Evolutionary conservation across 2,329 filamentous ascomycete genomes (phyloP), one percentile per base, ranked within the genome.

Genomic region (Ascomycota sp.): DNA sequence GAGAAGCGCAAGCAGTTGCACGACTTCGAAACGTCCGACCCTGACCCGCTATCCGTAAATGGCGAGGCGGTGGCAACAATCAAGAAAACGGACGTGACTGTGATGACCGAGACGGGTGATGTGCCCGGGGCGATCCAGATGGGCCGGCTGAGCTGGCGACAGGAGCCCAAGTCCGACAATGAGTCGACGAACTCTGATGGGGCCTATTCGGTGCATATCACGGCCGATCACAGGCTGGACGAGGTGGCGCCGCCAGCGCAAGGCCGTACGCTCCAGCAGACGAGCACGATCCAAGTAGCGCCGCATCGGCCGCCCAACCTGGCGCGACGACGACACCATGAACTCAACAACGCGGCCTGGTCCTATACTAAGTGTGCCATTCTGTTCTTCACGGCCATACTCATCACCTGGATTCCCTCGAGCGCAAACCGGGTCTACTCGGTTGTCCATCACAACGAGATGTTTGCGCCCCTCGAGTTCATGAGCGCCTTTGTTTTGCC

Each of bases 361-460:
- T 64, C 67, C 1, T 80, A 80, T 47, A 68, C 73, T 36, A 76
- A 76, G 43, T 76, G 74, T 32, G 66, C 76, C 1, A 58, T 78
- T 25, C 60, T 80, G 7, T 79, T 80, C 59, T 80, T 80, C 52
- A 61, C 70, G 1, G 74, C 74, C 1, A 62, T 81, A 38, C 58
- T 79, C 33, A 64, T 80, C 24, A 79, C 76, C 6, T 81, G 76
- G 76, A 69, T 84, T 37, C 81, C 70, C 1, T 83, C 77, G 1
- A 79, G 73, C 16, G 65, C 76, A 38, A 89, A 91, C 49, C 66
- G 81, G 8, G 66, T 84, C 11, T 83, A 77, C 52, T 70, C 70
- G 4, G 59, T 83, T 11, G 59, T 72, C 7, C 59, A 76, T 44
- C 56, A 62, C 0, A 53, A 64, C 24, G 37, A 61, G 4, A 53